A percentile compares a stretch with the other conserved stretches of the same genome.
These are phyloP conservation scores for Fusarium sp. DNA, from an alignment of 2,329 filamentous ascomycete genomes.

Conservation along the genomic window DNA sequence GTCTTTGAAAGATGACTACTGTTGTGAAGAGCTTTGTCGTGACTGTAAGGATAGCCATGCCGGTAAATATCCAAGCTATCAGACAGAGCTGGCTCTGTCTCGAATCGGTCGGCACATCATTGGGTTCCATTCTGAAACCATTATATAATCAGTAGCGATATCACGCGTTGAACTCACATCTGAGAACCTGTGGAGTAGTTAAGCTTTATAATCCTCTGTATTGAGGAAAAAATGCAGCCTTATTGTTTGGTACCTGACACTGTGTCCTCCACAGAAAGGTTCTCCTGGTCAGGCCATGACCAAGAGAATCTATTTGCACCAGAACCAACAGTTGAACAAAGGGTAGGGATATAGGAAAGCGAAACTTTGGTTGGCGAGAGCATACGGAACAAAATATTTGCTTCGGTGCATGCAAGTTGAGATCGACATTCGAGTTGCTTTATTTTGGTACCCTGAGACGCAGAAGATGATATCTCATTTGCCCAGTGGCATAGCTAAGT, in stretches of 20 bases:
- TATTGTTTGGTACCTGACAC: background rate
- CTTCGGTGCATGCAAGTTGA: background rate
- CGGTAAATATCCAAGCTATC: slow-evolving; percentile 13
- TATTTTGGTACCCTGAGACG: background rate
- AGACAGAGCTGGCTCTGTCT: background rate
- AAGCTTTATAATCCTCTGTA: background rate
- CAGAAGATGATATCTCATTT: background rate
- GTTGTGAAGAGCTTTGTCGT: slow-evolving; percentile 8
- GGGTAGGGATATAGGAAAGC: background rate
- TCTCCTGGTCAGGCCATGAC: background rate
- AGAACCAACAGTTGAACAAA: background rate
- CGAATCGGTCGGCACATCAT: background rate
- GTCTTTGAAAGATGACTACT: background rate
- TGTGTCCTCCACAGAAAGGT: background rate
- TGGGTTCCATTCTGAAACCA: background rate
- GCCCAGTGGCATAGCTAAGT: background rate
- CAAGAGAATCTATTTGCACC: background rate
- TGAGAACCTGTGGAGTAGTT: background rate
- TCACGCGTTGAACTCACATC: background rate
- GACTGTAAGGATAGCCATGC: slow-evolving; percentile 7
- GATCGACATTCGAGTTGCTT: background rate
- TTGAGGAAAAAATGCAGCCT: background rate
- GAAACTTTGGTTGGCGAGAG: background rate
- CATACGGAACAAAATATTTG: background rate
- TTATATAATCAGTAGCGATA: background rate